phyloP scores from a whole-genome alignment of 306 rosid species.

The Malus sieversii region DNA sequence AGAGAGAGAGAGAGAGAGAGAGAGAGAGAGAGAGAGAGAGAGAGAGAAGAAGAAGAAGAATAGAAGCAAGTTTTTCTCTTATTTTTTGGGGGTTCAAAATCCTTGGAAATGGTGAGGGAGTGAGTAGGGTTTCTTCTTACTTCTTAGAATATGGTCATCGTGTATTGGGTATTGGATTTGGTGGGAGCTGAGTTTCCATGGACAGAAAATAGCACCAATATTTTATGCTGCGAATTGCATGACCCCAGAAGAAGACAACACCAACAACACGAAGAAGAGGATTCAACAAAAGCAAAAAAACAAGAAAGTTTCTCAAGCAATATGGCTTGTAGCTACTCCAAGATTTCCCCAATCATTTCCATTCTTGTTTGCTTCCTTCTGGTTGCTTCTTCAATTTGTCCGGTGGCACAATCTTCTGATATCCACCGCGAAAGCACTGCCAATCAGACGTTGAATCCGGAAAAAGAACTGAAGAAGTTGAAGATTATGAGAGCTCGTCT shows the following conservation, averaged over 20 bases:
- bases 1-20: constrained; percentile 7
- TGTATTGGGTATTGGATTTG: constrained; percentile 29
- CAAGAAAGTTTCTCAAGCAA: constrained; percentile 25
- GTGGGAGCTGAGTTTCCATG: constrained; percentile 32
- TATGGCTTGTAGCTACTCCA: constrained; percentile 64
- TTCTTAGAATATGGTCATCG: constrained; percentile 21
- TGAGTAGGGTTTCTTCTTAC: constrained; percentile 25
- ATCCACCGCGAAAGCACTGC: constrained; percentile 15
- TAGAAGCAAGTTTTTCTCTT: constrained; percentile 10
- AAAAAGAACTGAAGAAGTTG: constrained; percentile 44
- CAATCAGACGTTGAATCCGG: constrained; percentile 55
- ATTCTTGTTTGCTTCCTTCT: constrained; percentile 50
- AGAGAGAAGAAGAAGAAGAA: constrained; percentile 11
- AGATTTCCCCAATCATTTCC: constrained; percentile 38
- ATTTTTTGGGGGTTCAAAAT: constrained; percentile 21
- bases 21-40: constrained; percentile 20
- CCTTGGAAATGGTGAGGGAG: constrained; percentile 53
- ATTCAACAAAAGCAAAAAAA: constrained; percentile 31
- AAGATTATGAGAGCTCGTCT: constrained; percentile 50
- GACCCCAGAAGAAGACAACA: constrained; percentile 37
- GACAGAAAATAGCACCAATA: constrained; percentile 29
- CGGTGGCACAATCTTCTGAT: constrained; percentile 38
- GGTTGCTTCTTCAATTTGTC: constrained; percentile 37
- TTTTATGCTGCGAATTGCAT: constrained; percentile 22
- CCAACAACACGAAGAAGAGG: constrained; percentile 30